Evolutionary conservation across 768 basidiomycete species (phyloP).

Genomic region (Peribolospora kevripleyi): DNA sequence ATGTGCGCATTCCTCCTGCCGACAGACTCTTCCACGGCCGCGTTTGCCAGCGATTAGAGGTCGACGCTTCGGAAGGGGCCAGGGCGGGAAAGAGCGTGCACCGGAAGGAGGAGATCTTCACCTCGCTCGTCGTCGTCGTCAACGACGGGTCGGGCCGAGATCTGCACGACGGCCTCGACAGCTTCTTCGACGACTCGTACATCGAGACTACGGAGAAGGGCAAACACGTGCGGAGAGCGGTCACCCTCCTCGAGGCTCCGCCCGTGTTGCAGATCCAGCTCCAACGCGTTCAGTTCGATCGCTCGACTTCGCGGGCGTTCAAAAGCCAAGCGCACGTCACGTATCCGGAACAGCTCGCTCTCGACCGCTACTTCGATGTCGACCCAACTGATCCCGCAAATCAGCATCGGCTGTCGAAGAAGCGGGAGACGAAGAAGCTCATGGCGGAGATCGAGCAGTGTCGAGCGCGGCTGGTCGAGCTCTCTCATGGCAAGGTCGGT

Average conservation of each 20-base stretch:
- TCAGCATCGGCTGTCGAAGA: conserved; percentile 32
- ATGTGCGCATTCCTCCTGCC: background rate
- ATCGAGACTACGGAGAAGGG: conserved; percentile 44
- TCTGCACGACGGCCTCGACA: conserved; percentile 74
- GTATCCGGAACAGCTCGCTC: conserved; percentile 59
- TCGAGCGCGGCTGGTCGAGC: conserved; percentile 29
- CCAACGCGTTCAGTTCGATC: conserved; percentile 88
- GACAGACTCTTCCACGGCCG: conserved; percentile 67
- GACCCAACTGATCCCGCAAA: conserved; percentile 26
- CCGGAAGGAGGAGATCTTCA: conserved; percentile 77
- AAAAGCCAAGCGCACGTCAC: conserved; percentile 91
- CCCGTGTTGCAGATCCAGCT: conserved; percentile 84
- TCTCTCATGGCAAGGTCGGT: conserved; percentile 5
- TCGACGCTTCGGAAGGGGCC: conserved; percentile 7
- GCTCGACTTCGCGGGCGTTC: conserved; percentile 68
- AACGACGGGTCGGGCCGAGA: conserved; percentile 57
- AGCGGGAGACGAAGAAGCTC: conserved; percentile 40
- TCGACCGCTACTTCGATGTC: conserved; percentile 57
- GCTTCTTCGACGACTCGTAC: conserved; percentile 70
- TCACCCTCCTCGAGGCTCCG: conserved; percentile 53
- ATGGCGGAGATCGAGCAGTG: conserved; percentile 38
- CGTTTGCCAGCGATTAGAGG: conserved; percentile 34
- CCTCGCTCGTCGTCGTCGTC: conserved; percentile 81
- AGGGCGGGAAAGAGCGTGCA: conserved; percentile 30
- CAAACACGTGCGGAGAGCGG: conserved; percentile 63